Evolutionary conservation across 129 eudicot species (phyloP).

Genomic region (Tagetes patula): DNA sequence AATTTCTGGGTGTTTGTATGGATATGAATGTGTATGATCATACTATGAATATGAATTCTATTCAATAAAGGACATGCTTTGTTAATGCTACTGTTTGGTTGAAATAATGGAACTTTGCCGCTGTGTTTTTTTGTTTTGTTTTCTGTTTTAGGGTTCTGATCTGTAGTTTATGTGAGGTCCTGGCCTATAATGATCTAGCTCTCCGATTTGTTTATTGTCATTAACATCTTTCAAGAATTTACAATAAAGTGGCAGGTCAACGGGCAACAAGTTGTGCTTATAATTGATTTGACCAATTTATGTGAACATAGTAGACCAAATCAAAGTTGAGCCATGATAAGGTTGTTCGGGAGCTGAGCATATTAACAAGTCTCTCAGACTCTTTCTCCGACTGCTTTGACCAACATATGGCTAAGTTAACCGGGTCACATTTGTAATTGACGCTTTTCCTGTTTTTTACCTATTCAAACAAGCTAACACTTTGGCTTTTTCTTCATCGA

Average conservation of each 20-base stretch:
- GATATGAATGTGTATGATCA: not conserved
- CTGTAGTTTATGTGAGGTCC: not conserved
- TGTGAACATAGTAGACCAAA: not conserved
- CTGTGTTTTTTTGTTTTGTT: not conserved
- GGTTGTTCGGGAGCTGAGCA: no score
- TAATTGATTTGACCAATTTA: not conserved
- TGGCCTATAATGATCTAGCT: not conserved
- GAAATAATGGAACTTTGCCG: not conserved
- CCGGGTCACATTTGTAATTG: no score
- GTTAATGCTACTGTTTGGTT: not conserved
- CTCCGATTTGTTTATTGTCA: no score
- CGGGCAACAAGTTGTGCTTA: no score
- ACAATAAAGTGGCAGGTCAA: no score
- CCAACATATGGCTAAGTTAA: no score
- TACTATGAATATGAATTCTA: not conserved
- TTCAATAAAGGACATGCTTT: not conserved
- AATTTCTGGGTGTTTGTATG: conserved; percentile 2
- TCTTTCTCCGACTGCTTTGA: no score
- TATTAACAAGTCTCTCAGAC: no score
- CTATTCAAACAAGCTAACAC: no score
- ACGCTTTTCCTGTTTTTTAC: no score
- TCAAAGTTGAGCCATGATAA: not conserved
- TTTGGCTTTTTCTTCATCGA: no score
- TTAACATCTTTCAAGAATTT: no score
- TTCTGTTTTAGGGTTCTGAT: not conserved